Percentiles rank a stretch among this genome's conserved stretches.
phyloP scores from a whole-genome alignment of 208 protist genomes.

The Herpetomonas samuelpessoai region DNA sequence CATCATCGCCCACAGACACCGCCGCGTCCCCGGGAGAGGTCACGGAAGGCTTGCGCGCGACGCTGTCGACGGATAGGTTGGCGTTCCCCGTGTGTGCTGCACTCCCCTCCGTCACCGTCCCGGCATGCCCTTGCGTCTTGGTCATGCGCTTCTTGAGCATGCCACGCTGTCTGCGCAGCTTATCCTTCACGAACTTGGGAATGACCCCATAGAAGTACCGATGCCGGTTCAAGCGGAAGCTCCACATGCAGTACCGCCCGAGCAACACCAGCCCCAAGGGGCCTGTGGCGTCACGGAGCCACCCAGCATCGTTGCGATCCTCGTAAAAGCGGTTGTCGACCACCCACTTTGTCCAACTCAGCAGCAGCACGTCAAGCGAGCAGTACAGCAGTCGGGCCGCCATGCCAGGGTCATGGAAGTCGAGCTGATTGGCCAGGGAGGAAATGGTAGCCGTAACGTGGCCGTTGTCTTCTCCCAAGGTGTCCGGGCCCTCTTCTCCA shows the following conservation, averaged over 20 bases:
- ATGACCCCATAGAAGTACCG: conserved; percentile 65
- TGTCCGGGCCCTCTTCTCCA: no score
- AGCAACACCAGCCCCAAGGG: conserved; percentile 29
- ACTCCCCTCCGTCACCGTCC: no score
- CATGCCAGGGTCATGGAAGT: conserved; percentile 21
- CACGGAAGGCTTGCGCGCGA: no score
- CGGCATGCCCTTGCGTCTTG: conserved; percentile 21
- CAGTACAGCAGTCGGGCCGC: conserved; percentile 31
- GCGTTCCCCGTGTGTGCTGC: neutral
- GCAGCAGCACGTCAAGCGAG: conserved; percentile 36
- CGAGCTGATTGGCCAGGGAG: conserved; percentile 3
- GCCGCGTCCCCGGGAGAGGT: no score
- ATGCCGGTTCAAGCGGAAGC: conserved; percentile 43
- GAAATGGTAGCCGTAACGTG: neutral
- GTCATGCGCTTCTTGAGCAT: conserved; percentile 26
- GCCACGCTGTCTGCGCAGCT: conserved; percentile 26
- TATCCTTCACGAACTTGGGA: conserved; percentile 57
- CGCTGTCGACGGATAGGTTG: neutral
- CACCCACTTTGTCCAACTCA: conserved; percentile 56
- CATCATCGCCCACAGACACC: no score
- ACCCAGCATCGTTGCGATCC: conserved; percentile 38
- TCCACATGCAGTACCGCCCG: conserved; percentile 62
- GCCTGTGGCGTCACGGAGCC: conserved; percentile 26
- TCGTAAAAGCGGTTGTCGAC: conserved; percentile 50
- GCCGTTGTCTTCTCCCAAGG: neutral